A percentile compares a stretch with the other conserved stretches of the same genome.
Conservation (phyloP, 2,329 filamentous ascomycete species). For the Ophiocordyceps sinensis region DNA sequence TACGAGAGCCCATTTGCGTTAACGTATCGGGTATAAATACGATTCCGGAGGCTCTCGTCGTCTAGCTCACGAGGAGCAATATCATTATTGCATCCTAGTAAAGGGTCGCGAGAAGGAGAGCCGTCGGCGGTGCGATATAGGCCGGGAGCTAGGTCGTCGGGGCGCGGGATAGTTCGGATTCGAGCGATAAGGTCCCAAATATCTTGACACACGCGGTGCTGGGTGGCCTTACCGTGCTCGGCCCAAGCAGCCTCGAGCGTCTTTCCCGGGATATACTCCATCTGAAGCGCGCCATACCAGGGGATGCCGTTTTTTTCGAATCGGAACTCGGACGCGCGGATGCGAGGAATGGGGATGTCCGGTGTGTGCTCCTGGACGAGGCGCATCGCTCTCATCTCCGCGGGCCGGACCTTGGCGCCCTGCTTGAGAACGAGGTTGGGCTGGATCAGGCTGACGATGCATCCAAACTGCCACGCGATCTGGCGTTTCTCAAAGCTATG, state of each 20-base stretch:
- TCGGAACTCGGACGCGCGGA: slow-evolving; percentile 1
- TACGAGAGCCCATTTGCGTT: no score
- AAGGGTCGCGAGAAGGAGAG: no score
- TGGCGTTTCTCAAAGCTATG: neutral
- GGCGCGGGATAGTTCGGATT: no score
- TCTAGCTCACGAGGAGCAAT: no score
- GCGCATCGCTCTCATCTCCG: slow-evolving; percentile 3
- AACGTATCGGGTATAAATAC: no score
- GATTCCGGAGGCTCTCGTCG: no score
- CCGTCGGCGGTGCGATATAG: no score
- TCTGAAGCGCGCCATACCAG: slow-evolving; percentile 2
- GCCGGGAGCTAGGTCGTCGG: no score
- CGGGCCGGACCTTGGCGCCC: slow-evolving; percentile 5
- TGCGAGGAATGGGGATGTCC: slow-evolving; percentile 1
- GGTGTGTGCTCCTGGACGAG: slow-evolving; percentile 3
- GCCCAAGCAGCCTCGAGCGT: slow-evolving; percentile 3
- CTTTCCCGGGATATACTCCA: slow-evolving; percentile 3
- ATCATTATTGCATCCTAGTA: no score
- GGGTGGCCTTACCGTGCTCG: no score
- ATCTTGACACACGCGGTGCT: no score
- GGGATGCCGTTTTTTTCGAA: neutral
- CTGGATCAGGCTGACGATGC: slow-evolving; percentile 2
- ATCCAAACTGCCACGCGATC: slow-evolving; percentile 1
- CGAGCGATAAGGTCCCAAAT: no score
- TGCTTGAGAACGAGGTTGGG: slow-evolving; percentile 3